Percentiles rank a stretch among this genome's conserved stretches.
These are phyloP conservation scores for Paramyrothecium sp. DNA, from an alignment of 2,329 filamentous ascomycete species.

Conservation along the genomic window DNA sequence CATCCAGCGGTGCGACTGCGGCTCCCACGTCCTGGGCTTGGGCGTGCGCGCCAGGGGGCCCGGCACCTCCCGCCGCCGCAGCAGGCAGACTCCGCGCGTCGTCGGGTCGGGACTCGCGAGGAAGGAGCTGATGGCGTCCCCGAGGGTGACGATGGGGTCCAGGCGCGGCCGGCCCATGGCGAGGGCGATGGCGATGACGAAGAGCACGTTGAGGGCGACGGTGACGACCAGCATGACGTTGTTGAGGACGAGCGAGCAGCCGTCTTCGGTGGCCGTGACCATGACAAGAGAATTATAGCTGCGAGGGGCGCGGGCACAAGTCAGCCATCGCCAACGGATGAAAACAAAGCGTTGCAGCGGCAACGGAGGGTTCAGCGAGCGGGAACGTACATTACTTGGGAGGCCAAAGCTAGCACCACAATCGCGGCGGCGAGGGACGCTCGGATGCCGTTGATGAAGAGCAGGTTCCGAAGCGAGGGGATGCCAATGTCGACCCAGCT, in stretches of 20 bases:
- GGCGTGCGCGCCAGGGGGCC: slow-evolving; percentile 40
- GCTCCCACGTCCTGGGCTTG: slow-evolving; percentile 42
- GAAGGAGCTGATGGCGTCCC: slow-evolving; percentile 51
- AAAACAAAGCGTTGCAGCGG: too few relatives aligned
- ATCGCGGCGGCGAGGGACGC: slow-evolving; percentile 35
- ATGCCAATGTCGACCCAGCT: slow-evolving; percentile 54
- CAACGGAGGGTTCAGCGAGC: too few relatives aligned
- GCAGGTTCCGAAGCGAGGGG: slow-evolving; percentile 49
- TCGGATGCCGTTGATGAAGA: slow-evolving; percentile 38
- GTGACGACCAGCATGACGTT: slow-evolving; percentile 34
- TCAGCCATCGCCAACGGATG: too few relatives aligned
- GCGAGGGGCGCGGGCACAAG: too few relatives aligned
- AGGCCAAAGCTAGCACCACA: slow-evolving; percentile 39
- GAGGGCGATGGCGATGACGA: slow-evolving; percentile 37
- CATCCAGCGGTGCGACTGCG: slow-evolving; percentile 42
- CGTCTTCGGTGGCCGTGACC: background rate
- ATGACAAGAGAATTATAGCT: background rate
- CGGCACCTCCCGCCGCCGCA: slow-evolving; percentile 44
- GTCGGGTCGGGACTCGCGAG: slow-evolving; percentile 42
- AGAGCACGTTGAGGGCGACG: slow-evolving; percentile 39
- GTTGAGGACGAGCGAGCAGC: slow-evolving; percentile 35
- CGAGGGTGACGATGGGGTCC: slow-evolving; percentile 46
- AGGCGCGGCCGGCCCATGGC: slow-evolving; percentile 31
- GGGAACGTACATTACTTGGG: slow-evolving; percentile 48
- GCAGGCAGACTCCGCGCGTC: slow-evolving; percentile 42